A percentile compares a stretch with the other conserved stretches of the same genome.
These are phyloP conservation scores for Chrysanthemum makinoi DNA, from an alignment of 129 eudicot genomes.

Conservation along the genomic window DNA sequence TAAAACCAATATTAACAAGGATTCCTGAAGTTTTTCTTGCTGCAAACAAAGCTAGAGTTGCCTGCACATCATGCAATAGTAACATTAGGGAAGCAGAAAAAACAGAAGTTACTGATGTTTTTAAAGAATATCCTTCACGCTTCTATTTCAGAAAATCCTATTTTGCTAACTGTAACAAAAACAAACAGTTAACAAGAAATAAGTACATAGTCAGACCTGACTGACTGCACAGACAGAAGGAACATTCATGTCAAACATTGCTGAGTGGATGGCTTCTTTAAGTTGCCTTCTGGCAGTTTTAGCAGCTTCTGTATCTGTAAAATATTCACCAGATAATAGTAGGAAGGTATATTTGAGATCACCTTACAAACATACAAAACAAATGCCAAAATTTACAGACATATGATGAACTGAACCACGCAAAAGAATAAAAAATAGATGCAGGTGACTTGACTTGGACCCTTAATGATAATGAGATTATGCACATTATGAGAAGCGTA, in stretches of 20 bases:
- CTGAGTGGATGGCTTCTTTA: conserved; percentile 65
- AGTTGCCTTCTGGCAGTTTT: conserved; percentile 80
- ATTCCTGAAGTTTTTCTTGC: conserved; percentile 90
- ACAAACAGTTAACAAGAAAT: conserved; percentile 5
- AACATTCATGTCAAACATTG: conserved; percentile 91
- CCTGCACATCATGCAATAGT: conserved; percentile 48
- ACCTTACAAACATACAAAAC: conserved; percentile 3
- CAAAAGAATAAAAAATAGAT: conserved; percentile 9
- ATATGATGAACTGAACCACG: conserved; percentile 8
- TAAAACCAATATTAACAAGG: conserved; percentile 87
- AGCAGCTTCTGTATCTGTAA: conserved; percentile 75
- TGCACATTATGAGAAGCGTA: conserved; percentile 35
- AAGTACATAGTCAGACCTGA: conserved; percentile 54
- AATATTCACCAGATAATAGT: conserved; percentile 2
- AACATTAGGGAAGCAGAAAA: conserved; percentile 20
- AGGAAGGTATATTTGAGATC: conserved; percentile 5
- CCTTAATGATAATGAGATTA: background rate
- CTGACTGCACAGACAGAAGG: conserved; percentile 93
- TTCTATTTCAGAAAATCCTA: background rate
- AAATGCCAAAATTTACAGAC: conserved; percentile 10
- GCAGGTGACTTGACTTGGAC: background rate
- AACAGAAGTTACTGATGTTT: conserved; percentile 4
- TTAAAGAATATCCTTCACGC: background rate
- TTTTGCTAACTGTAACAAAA: background rate
- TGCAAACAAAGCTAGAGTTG: conserved; percentile 88